These are phyloP conservation scores for Scopulariopsis brevicaulis DNA, from an alignment of 2,329 filamentous ascomycete genomes.

Conservation along the genomic window DNA sequence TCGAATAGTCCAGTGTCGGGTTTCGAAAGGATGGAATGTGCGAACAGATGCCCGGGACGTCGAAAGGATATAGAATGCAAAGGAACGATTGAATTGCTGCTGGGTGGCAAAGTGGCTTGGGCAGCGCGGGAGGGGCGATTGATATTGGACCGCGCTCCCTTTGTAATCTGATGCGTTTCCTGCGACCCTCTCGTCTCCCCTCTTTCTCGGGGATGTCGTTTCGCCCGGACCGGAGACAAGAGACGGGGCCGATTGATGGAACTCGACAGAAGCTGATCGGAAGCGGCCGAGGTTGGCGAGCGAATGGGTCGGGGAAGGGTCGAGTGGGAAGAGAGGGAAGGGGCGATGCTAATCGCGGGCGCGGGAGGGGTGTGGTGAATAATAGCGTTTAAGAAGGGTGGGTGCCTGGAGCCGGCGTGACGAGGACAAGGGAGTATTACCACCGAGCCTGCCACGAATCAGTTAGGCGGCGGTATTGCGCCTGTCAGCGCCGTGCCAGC, in stretches of 20 bases:
- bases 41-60: background rate
- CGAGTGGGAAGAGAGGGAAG: background rate
- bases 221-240: background rate
- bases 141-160: background rate
- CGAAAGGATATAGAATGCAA: background rate
- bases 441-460: background rate
- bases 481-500: background rate
- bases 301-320: background rate
- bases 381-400: background rate
- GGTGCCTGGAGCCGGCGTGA: background rate
- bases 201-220: background rate
- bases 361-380: background rate
- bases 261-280: background rate
- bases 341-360: background rate
- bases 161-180: background rate
- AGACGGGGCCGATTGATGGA: background rate
- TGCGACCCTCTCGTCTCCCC: background rate
- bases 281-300: background rate
- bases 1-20: background rate
- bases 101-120: background rate
- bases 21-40: background rate
- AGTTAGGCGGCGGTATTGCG: background rate
- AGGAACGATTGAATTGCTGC: background rate
- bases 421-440: background rate
- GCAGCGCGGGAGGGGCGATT: background rate